Conservation (phyloP, 371 early-diverging fungal species). For the Massospora cicadina region DNA sequence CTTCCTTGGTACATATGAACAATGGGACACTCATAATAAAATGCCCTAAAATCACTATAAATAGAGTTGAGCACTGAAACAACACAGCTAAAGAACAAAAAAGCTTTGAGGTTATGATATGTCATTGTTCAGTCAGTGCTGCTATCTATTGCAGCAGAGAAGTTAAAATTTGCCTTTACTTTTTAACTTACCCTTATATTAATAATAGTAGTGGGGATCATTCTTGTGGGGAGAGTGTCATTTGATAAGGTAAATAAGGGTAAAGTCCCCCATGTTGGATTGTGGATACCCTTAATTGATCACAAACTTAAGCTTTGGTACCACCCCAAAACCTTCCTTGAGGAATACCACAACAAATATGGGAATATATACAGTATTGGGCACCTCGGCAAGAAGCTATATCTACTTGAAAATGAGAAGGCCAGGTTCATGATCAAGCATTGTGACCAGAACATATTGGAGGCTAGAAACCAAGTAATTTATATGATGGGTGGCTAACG, state of each 20-base stretch:
- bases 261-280: constrained; percentile 10
- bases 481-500: not conserved
- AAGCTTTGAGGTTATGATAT: no score
- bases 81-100: no score
- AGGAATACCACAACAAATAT: not conserved
- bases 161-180: no score
- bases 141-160: no score
- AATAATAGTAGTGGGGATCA: not conserved
- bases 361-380: not conserved
- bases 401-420: not conserved
- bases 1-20: no score
- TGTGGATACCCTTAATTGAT: constrained; percentile 9
- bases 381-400: not conserved
- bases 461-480: not conserved
- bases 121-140: no score
- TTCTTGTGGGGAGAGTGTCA: not conserved
- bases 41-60: no score
- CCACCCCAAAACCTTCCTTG: constrained; percentile 3
- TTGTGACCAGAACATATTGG: not conserved
- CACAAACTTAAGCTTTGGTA: constrained; percentile 2
- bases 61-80: no score
- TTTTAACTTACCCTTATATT: no score
- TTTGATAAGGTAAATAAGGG: not conserved
- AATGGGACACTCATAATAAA: no score
- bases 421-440: not conserved